phyloP scores from a whole-genome alignment of 192 early-diverging fungal genomes.

The Gigaspora rosea region DNA sequence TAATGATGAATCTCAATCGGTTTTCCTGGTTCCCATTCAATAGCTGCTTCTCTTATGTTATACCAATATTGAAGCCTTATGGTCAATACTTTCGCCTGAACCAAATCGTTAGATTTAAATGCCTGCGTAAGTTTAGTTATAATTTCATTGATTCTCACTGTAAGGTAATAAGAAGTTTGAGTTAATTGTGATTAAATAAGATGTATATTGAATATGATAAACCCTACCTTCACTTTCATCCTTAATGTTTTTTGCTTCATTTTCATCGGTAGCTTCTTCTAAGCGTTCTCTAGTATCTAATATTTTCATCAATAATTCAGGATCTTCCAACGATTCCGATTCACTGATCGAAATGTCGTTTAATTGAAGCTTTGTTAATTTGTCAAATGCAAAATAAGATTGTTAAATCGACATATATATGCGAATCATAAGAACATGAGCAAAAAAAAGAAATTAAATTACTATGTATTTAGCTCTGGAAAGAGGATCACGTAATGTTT shows the following conservation, averaged over 20 bases:
- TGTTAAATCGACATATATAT: neutral
- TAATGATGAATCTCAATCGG: conserved; percentile 56
- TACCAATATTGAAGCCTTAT: conserved; percentile 80
- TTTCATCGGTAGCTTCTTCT: conserved; percentile 66
- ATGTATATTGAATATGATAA: neutral
- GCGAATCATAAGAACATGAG: neutral
- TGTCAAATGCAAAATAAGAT: neutral
- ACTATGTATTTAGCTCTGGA: conserved; percentile 75
- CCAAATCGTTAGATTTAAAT: conserved; percentile 57
- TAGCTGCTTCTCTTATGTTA: conserved; percentile 55
- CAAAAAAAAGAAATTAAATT: conserved; percentile 31
- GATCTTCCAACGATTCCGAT: conserved; percentile 61
- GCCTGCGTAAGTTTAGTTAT: conserved; percentile 49
- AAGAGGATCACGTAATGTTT: conserved; percentile 78
- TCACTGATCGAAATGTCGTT: conserved; percentile 59
- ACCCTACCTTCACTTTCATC: conserved; percentile 62
- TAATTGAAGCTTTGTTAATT: conserved; percentile 53
- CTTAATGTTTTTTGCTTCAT: conserved; percentile 61
- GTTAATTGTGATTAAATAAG: neutral
- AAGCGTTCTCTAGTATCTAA: conserved; percentile 78
- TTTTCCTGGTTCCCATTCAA: conserved; percentile 63
- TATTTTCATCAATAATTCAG: conserved; percentile 79
- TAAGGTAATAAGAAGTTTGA: neutral
- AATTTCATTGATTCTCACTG: conserved; percentile 53
- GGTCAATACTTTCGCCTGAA: conserved; percentile 61